These are phyloP conservation scores for Trichoderma reesei DNA, from an alignment of 495 filamentous ascomycete species.

Conservation along the genomic window DNA sequence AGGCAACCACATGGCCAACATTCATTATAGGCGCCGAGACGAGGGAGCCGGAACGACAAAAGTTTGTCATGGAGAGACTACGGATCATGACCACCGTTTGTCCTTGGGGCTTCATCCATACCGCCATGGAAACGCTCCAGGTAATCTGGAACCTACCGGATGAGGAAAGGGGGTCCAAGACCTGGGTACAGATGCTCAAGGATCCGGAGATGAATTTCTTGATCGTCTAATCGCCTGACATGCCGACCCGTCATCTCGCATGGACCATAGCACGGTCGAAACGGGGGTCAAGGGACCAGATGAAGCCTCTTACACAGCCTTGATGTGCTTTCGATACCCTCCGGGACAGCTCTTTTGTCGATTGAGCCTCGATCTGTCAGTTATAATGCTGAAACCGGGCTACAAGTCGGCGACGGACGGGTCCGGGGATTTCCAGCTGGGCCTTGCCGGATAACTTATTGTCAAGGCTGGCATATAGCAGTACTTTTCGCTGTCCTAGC, in stretches of 20 bases:
- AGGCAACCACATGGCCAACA: slow-evolving; percentile 49
- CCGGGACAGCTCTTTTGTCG: too few species aligned
- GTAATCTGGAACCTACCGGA: slow-evolving; percentile 26
- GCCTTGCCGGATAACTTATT: background rate
- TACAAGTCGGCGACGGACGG: background rate
- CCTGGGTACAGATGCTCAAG: slow-evolving; percentile 30
- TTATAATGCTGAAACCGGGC: background rate
- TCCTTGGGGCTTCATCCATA: slow-evolving; percentile 37
- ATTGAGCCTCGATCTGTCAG: too few species aligned
- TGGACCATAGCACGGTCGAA: background rate
- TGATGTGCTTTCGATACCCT: too few species aligned
- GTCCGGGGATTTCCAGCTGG: background rate
- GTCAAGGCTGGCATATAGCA: background rate
- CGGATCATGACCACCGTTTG: slow-evolving; percentile 26
- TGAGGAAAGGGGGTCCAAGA: slow-evolving; percentile 10
- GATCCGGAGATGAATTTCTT: slow-evolving; percentile 28
- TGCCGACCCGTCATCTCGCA: background rate
- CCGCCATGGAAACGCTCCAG: slow-evolving; percentile 31
- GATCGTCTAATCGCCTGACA: slow-evolving; percentile 36
- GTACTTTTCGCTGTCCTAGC: background rate
- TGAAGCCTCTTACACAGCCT: background rate
- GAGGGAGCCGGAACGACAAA: slow-evolving; percentile 20
- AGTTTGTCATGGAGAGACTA: slow-evolving; percentile 29
- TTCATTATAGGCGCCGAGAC: slow-evolving; percentile 46
- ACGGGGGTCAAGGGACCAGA: background rate